Base-by-base conservation (phyloP, 306 rosid species). In the Prunus dulcis region DNA sequence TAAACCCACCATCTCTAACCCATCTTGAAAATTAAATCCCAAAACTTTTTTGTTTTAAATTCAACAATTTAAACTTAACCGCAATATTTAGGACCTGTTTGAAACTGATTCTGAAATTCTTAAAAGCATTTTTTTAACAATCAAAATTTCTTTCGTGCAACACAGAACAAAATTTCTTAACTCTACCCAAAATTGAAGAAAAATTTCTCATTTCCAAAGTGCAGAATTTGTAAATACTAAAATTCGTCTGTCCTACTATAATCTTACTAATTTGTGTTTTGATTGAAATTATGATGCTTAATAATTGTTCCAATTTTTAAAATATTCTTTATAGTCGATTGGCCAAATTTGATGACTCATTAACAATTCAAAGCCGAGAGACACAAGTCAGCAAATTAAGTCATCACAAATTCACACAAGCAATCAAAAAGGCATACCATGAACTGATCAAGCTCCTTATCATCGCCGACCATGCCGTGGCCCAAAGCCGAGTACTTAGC, bases 361-460 rank as follows among this genome's bases (percentile, higher is more conserved):
- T 62, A 7, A 25, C 6, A 25, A 60, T 25, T 23, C 64, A 58
- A 27, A 27, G 5, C 11, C 22, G 2, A 25, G 34, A 32, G 34
- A 5, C n/a, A 6, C 66, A 12, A 61, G 41, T 61, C 66, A 50
- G 17, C 6, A 32, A 12, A 41, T 65, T 6, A 65, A 65, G 4
- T 67, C 25, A 67, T 1, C 51, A 45, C 20, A 67, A 79, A 25
- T 32, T 50, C 12, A 25, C 19, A 49, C 30, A 64, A 47, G 18
- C 46, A 49, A 50, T 49, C 6, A 32, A 38, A 20, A 1, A 17
- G 30, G 6, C 78, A 77, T 95, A 95, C 99, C 99, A 95, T 86
- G 85, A 95, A 95, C 43, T 88, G 97, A 63, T 95, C 99, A 56
- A 95, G 98, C 71, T 96, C 96, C 73, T 89, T 95, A 22, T 91